phyloP scores from a whole-genome alignment of 495 filamentous ascomycete species.

The Hamigera avellanea region DNA sequence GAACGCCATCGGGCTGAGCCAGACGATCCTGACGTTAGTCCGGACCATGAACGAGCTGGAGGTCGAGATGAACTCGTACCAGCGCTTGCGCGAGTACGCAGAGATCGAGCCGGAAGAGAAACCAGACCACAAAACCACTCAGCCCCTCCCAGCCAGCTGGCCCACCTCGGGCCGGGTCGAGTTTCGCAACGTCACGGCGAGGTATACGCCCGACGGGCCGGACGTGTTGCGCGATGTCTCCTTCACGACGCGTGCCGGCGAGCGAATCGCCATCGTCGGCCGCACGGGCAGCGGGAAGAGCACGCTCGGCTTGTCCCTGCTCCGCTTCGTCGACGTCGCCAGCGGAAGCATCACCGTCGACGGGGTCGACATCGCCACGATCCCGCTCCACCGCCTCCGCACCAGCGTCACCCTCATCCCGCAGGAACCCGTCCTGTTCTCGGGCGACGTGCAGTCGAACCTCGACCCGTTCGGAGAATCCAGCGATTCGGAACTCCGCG shows the following conservation, averaged over 20 bases:
- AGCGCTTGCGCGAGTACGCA: conserved; percentile 37
- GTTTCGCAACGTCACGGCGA: conserved; percentile 36
- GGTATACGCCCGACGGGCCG: conserved; percentile 33
- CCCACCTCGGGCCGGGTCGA: conserved; percentile 34
- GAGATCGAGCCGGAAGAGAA: conserved; percentile 34
- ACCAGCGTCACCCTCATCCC: conserved; percentile 48
- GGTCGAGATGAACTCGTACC: conserved; percentile 37
- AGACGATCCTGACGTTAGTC: conserved; percentile 31
- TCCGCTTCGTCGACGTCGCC: conserved; percentile 37
- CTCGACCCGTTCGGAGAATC: conserved; percentile 39
- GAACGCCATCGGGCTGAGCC: conserved; percentile 36
- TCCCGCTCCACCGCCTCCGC: conserved; percentile 43
- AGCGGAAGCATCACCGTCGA: conserved; percentile 42
- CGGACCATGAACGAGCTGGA: conserved; percentile 37
- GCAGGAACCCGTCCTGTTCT: conserved; percentile 51
- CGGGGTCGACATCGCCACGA: conserved; percentile 32
- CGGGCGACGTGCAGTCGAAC: conserved; percentile 42
- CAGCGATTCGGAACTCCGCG: conserved; percentile 32
- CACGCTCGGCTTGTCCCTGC: conserved; percentile 44
- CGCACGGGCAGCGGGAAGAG: conserved; percentile 55
- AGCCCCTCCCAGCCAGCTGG: conserved; percentile 28
- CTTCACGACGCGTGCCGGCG: conserved; percentile 38
- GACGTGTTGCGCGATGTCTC: conserved; percentile 40
- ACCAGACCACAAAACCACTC: conserved; percentile 18
- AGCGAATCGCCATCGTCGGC: conserved; percentile 48